Base-by-base conservation (phyloP, 164 flowering plant genomes). In the Euptelea pleiosperma region DNA sequence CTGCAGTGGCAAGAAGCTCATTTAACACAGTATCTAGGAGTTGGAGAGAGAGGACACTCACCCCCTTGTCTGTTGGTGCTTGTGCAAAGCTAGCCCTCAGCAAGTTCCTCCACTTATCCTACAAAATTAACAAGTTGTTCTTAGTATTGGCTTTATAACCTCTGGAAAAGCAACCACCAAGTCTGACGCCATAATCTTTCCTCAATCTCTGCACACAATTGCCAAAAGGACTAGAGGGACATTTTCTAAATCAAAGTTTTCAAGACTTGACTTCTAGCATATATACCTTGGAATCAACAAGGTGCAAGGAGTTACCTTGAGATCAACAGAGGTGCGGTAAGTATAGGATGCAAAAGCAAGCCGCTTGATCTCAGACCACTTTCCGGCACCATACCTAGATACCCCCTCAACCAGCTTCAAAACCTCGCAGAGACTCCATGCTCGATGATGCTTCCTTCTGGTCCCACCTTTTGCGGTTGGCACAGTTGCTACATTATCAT, bases 81-180 rank as follows among this genome's bases (percentile, higher is more conserved):
- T 76, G 79, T 5, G 92, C 82, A 57, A 75, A 73, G 80, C 97
- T 93, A 60, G 97, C 99, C 77, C 81, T 88, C 41, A 93, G 82
- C 62, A 93, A 76, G 71, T 90, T 93, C 81, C 99, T 81, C 99
- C 99, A 93, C 60, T 93, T 93, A 64, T 93, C 99, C 99, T 93
- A 71, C 69, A 75, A 61, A 58, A 40, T 16, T 37, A 50, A 43
- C 22, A 47, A n/a, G n/a, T n/a, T 12, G 14, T 9, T 45, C 16
- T 43, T 35, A 65, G 50, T 30, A 30, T 19, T 36, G 4, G 46
- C 29, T 18, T 11, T 45, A 47, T 10, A 8, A 9, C 28, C 30
- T 8, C 12, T 19, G n/a, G 11, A 16, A 43, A 41, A 10, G 33
- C 21, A 31, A 52, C 14, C 4, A 51, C 29, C 30, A 9, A 30